These are phyloP conservation scores for Xylariaceae sp. DNA, from an alignment of 2,329 filamentous ascomycete genomes.

Conservation along the genomic window DNA sequence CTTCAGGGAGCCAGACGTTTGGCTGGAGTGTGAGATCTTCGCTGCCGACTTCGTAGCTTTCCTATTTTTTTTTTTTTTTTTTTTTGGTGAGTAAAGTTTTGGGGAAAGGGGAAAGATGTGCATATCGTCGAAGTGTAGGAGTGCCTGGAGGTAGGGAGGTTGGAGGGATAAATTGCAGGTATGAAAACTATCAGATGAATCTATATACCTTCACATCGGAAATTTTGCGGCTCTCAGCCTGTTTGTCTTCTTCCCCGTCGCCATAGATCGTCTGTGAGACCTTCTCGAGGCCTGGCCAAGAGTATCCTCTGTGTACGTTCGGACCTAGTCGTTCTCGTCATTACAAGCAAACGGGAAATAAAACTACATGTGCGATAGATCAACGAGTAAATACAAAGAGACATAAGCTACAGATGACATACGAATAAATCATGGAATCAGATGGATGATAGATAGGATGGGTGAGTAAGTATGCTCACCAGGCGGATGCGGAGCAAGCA, in stretches of 20 bases:
- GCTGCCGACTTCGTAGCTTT: conserved; percentile 50
- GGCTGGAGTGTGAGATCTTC: conserved; percentile 41
- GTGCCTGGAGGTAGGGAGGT: not conserved
- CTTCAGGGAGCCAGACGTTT: conserved; percentile 47
- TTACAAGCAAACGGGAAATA: no score
- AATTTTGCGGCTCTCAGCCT: conserved; percentile 40
- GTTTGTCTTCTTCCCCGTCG: conserved; percentile 38
- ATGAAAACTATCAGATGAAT: not conserved
- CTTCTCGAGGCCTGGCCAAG: conserved; percentile 51
- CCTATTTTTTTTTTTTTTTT: conserved; percentile 37
- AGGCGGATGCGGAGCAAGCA: conserved; percentile 34
- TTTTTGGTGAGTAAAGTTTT: no score
- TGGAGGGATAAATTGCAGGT: not conserved
- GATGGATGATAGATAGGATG: no score
- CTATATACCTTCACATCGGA: conserved; percentile 49
- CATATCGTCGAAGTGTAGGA: not conserved
- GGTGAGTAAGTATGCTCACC: no score
- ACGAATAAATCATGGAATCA: no score
- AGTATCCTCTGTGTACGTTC: conserved; percentile 51
- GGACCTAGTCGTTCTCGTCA: no score
- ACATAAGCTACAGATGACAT: no score
- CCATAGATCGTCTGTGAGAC: conserved; percentile 42
- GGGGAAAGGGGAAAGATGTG: no score
- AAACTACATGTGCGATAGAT: no score
- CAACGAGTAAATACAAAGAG: not conserved